Evolutionary conservation across 257 asterid species (phyloP).

Genomic region (Jacaranda copaia): DNA sequence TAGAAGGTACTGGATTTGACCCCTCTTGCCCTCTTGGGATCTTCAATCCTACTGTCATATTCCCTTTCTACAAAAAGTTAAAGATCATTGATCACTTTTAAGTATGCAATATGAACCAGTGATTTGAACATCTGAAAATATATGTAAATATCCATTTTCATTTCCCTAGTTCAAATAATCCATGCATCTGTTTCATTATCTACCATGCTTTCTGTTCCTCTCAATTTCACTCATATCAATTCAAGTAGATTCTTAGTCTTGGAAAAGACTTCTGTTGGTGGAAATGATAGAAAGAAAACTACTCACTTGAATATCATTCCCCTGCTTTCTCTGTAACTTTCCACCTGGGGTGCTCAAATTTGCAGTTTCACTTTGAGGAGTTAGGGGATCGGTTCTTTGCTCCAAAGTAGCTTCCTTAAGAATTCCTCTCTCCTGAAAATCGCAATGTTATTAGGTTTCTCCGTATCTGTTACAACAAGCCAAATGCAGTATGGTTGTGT

Average conservation of each 20-base stretch:
- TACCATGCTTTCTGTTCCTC: too few species aligned
- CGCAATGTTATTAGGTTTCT: conserved; percentile 32
- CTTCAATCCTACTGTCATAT: conserved; percentile 26
- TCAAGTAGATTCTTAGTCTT: too few species aligned
- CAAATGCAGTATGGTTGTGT: neutral
- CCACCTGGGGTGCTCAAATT: conserved; percentile 39
- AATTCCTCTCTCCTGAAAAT: conserved; percentile 85
- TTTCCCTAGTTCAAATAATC: conserved; percentile 17
- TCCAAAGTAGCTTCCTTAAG: conserved; percentile 85
- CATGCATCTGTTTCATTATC: conserved; percentile 3
- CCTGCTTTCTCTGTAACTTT: conserved; percentile 49
- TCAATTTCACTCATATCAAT: too few species aligned
- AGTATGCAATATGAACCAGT: neutral
- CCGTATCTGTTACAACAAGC: conserved; percentile 1
- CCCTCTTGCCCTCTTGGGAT: conserved; percentile 44
- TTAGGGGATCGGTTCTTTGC: conserved; percentile 43
- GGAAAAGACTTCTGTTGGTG: too few species aligned
- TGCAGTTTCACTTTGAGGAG: conserved; percentile 46
- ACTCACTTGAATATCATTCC: conserved; percentile 53
- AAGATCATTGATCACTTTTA: neutral
- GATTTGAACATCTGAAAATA: neutral
- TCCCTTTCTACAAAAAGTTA: conserved; percentile 51
- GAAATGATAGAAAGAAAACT: neutral
- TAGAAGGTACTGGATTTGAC: conserved; percentile 45
- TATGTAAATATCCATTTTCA: conserved; percentile 32